A percentile compares a stretch with the other conserved stretches of the same genome.
phyloP scores from a whole-genome alignment of 2,329 filamentous ascomycete species.

The Rosellinia necatrix region DNA sequence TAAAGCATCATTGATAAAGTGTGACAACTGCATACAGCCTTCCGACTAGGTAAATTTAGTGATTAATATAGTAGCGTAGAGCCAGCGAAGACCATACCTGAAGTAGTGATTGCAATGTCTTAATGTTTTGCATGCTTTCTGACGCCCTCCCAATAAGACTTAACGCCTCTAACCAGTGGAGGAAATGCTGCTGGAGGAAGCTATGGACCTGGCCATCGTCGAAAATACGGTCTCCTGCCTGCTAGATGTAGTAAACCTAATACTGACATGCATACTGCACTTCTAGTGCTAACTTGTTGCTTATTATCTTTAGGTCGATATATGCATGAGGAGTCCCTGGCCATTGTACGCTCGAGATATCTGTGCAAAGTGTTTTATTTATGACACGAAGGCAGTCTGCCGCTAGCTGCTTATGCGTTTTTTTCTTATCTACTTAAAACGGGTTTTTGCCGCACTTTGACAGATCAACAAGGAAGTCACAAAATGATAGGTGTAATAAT shows the following conservation, averaged over 20 bases:
- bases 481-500: conserved; percentile 18
- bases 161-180: conserved; percentile 22
- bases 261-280: conserved; percentile 25
- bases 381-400: conserved; percentile 18
- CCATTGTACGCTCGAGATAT: conserved; percentile 16
- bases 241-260: conserved; percentile 19
- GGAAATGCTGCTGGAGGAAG: conserved; percentile 14
- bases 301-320: conserved; percentile 8
- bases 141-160: conserved; percentile 4
- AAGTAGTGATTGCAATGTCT: conserved; percentile 15
- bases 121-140: conserved; percentile 26
- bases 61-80: not conserved
- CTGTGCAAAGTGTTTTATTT: conserved; percentile 1
- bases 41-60: conserved; percentile 11
- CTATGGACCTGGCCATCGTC: conserved; percentile 1
- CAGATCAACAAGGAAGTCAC: conserved; percentile 17
- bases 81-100: conserved; percentile 16
- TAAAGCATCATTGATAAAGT: conserved; percentile 35
- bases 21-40: conserved; percentile 1
- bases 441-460: not conserved
- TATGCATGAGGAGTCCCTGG: conserved; percentile 9
- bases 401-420: conserved; percentile 1
- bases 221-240: not conserved
- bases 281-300: conserved; percentile 9
- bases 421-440: conserved; percentile 21